A percentile compares a stretch with the other conserved stretches of the same genome.
Conservation (phyloP, 2,329 filamentous ascomycete genomes). For the Herpotrichia juniperi region DNA sequence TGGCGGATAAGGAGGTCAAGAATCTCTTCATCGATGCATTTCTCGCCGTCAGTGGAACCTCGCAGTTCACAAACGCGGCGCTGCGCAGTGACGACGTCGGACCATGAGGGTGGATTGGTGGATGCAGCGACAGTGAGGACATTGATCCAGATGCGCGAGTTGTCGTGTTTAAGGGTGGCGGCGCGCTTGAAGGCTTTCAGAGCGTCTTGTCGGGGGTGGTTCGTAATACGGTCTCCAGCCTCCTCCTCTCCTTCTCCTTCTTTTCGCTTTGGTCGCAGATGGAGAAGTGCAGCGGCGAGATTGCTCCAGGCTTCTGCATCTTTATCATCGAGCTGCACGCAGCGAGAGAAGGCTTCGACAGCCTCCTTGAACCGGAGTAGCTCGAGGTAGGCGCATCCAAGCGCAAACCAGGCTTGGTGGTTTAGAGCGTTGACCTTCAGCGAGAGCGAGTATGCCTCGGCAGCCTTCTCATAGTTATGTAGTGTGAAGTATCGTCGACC, state of each 20-base stretch:
- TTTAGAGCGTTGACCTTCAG: constrained; percentile 81
- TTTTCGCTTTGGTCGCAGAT: constrained; percentile 60
- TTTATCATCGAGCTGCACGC: constrained; percentile 83
- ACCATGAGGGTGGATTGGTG: constrained; percentile 74
- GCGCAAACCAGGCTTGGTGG: constrained; percentile 82
- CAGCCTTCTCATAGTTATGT: constrained; percentile 71
- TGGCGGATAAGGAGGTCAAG: constrained; percentile 75
- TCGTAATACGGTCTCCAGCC: constrained; percentile 46
- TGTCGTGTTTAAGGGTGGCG: constrained; percentile 80
- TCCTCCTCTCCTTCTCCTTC: constrained; percentile 46
- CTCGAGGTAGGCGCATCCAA: constrained; percentile 87
- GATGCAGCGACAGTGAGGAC: constrained; percentile 85
- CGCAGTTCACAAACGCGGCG: constrained; percentile 78
- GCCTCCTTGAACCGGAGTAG: constrained; percentile 78
- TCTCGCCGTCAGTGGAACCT: constrained; percentile 69
- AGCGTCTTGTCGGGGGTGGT: constrained; percentile 69
- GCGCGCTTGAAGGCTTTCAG: constrained; percentile 87
- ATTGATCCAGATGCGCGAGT: constrained; percentile 96
- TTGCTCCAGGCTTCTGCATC: constrained; percentile 97
- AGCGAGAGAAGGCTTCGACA: constrained; percentile 80
- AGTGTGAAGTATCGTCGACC: constrained; percentile 76
- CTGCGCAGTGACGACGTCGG: constrained; percentile 77
- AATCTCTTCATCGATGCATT: constrained; percentile 76
- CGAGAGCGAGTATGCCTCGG: constrained; percentile 78
- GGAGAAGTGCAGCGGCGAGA: constrained; percentile 81